These are phyloP conservation scores for Candida pini DNA, from an alignment of 805 yeast genomes.

Conservation along the genomic window DNA sequence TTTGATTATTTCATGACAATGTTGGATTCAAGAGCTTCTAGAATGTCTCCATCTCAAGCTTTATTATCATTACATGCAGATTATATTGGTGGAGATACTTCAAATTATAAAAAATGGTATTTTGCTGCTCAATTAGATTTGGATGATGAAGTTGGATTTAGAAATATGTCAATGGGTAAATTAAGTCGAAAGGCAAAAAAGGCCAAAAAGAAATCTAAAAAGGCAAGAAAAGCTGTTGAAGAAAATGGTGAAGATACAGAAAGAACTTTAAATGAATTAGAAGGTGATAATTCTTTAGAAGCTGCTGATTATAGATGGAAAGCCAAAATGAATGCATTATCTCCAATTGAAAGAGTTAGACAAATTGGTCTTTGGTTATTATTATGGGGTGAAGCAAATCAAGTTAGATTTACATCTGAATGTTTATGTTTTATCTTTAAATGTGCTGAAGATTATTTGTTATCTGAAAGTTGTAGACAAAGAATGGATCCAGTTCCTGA, in stretches of 20 bases:
- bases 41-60: constrained; percentile 90
- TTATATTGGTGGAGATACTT: constrained; percentile 81
- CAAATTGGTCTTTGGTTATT: constrained; percentile 70
- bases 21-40: constrained; percentile 75
- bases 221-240: constrained; percentile 64
- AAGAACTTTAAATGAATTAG: constrained; percentile 53
- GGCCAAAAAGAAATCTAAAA: constrained; percentile 75
- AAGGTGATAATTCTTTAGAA: constrained; percentile 79
- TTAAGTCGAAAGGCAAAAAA: constrained; percentile 73
- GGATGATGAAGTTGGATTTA: constrained; percentile 79
- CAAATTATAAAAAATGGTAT: constrained; percentile 83
- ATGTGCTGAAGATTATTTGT: constrained; percentile 86
- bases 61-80: constrained; percentile 78
- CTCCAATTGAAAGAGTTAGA: constrained; percentile 77
- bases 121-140: constrained; percentile 85
- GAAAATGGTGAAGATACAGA: constrained; percentile 61
- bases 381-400: constrained; percentile 89
- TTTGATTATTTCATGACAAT: constrained; percentile 84
- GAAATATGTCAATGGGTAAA: constrained; percentile 75
- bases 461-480: constrained; percentile 87
- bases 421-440: constrained; percentile 90
- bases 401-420: constrained; percentile 90
- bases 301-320: constrained; percentile 85
- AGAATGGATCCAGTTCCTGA: constrained; percentile 78
- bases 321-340: constrained; percentile 64